Base-by-base conservation (phyloP, 352 stramenopile species). In the Phytophthora hybrid region DNA sequence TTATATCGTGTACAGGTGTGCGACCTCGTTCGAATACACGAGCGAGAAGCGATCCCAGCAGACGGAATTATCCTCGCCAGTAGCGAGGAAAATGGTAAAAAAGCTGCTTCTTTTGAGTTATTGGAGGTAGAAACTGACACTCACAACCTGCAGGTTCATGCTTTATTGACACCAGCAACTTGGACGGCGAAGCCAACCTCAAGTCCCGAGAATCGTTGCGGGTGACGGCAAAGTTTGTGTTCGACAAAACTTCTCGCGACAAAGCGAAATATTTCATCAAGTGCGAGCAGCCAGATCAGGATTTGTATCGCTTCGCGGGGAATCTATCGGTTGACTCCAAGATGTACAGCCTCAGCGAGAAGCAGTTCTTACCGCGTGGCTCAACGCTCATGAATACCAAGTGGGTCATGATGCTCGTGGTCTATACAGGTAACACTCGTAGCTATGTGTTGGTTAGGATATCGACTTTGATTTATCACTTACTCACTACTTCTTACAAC, bases 11-110 rank as follows among this genome's bases (percentile, higher is more conserved):
- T 4, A 18, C 68, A 91, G 71, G 88, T 97, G 18, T 95, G 95
- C 1, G 88, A 97, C 56, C 87, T 98, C 34, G 63, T 98, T 32
- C 73, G 85, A 49, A 85, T 99, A 47, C 72, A 79, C 8, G 93
- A 98, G 73, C 76, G 88, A 21, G 90, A 98, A 31, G 73, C 87
- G 8, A 93, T 99, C 52, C 95, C 97, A 4, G 95, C 96, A 0
- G 97, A 99, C 73, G 81, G 98, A 7, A 84, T 99, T 6, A 77
- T 98, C 32, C 76, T 99, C 2, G 82, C 90, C 1, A 94, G 87
- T 53, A 92, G 79, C 46, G 91, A 98, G 63, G 81, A 92, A 6
- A 84, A 96, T 29, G 95, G 84, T 90, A 31, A 31, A 31, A 31
- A 16, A 19, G 14, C 47, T 14, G 47, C n/a, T 6, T 9, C 14